Evolutionary conservation across 257 asterid genomes (phyloP), one percentile per base, ranked within the genome.

Genomic region (Schizonepeta tenuifolia): DNA sequence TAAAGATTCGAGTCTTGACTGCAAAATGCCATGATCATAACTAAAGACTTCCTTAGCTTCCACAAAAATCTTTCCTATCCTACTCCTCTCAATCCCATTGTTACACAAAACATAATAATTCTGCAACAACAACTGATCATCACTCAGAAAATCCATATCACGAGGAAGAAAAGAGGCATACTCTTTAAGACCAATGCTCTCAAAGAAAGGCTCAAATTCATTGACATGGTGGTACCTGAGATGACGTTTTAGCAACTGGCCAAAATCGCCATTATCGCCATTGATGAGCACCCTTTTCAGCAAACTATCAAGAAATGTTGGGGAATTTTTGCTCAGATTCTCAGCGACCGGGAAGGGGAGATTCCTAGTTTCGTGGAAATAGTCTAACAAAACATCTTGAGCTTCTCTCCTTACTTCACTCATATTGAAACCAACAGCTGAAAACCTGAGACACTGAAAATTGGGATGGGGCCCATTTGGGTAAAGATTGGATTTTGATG

Each of bases 151-250:
- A 88, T 84, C 79, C 82, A 63, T 35, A 36, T 86, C 61, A 58
- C 83, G 85, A 0, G 91, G 91, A 38, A 90, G 89, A 73, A 86
- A 82, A 6, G 67, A 20, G 6, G 75, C 55, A 61, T 74, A 86
- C 71, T 88, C 91, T 22, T 68, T 54, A 67, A 90, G 60, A 14
- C 93, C 96, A 69, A 88, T 79, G 75, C 95, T 90, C 85, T 88
- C 96, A 59, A 90, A 90, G 75, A 90, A 85, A 0, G 95, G 95
- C 76, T 90, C 95, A 41, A 88, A 90, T 72, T 90, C 96, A 78
- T 90, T 90, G 69, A 90, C 78, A 7, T 95, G 96, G 81, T 90
- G 95, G 81, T 84, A 90, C 71, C 92, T 73, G 67, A 90, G 73
- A 69, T 80, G 86, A 69, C 92, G 77, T 0, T 88, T 36, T 35